phyloP scores from a whole-genome alignment of 495 filamentous ascomycete genomes.

The Penicillium angulare region DNA sequence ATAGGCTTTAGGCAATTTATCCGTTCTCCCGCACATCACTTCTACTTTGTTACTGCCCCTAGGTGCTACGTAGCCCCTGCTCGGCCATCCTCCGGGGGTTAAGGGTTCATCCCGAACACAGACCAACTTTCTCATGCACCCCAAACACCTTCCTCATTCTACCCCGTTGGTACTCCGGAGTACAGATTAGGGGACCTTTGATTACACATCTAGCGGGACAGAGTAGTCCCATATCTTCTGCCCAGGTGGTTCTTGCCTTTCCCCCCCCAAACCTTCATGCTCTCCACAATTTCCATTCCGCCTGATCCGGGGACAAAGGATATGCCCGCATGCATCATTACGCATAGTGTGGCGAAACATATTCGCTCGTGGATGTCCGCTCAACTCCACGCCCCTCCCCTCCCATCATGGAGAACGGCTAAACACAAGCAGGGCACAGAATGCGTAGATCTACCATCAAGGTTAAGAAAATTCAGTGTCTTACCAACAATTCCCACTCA shows the following conservation, averaged over 20 bases:
- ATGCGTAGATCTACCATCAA: no score
- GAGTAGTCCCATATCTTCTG: no score
- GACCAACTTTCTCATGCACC: conserved; percentile 1
- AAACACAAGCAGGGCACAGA: conserved; percentile 8
- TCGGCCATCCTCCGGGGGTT: conserved; percentile 21
- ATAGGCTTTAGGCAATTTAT: neutral
- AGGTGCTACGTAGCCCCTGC: no score
- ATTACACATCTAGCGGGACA: neutral
- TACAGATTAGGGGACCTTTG: no score
- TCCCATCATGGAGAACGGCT: conserved; percentile 4
- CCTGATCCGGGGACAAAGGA: conserved; percentile 12
- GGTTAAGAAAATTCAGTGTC: no score
- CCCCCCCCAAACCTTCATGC: neutral
- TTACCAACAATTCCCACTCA: neutral
- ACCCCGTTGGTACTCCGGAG: neutral
- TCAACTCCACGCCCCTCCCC: neutral
- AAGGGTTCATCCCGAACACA: conserved; percentile 20
- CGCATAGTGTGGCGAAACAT: conserved; percentile 13
- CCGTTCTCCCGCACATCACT: neutral
- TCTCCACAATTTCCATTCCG: conserved; percentile 14
- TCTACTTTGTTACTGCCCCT: neutral
- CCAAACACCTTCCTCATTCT: neutral
- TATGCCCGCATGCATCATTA: conserved; percentile 7
- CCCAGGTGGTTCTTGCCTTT: neutral
- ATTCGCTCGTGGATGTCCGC: conserved; percentile 7